Percentiles rank a stretch among this genome's conserved stretches.
Evolutionary conservation across 257 asterid species (phyloP).

Genomic region (Fraxinus americana): DNA sequence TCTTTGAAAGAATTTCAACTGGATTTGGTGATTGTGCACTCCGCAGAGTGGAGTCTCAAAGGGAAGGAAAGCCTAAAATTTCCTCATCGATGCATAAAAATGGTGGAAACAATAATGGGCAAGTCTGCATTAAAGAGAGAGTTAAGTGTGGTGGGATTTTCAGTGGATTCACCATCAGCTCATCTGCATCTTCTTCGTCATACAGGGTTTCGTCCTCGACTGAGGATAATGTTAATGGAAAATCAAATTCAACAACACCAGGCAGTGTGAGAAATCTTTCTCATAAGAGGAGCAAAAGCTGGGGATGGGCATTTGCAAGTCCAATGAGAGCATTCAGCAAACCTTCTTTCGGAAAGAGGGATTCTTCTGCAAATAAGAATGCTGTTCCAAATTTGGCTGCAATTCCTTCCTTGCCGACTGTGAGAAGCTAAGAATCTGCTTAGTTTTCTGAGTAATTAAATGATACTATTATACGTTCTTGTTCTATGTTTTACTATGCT

Average conservation of each 20-base stretch:
- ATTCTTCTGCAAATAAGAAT: conserved; percentile 50
- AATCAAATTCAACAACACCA: conserved; percentile 30
- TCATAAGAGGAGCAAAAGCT: conserved; percentile 86
- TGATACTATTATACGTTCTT: conserved; percentile 27
- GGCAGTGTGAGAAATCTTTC: conserved; percentile 37
- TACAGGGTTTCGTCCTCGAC: conserved; percentile 57
- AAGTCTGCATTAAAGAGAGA: conserved; percentile 76
- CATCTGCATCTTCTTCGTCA: conserved; percentile 77
- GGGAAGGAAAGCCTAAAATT: conserved; percentile 80
- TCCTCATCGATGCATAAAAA: conserved; percentile 36
- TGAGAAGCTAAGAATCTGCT: conserved; percentile 48
- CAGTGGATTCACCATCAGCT: conserved; percentile 74
- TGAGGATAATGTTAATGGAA: conserved; percentile 52
- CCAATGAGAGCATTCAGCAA: conserved; percentile 89
- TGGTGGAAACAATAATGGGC: conserved; percentile 37
- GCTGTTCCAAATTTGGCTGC: conserved; percentile 74
- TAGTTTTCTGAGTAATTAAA: conserved; percentile 24
- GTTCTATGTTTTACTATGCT: conserved; percentile 43
- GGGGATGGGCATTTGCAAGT: conserved; percentile 99
- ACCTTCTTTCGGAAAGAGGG: conserved; percentile 59
- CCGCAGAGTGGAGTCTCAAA: conserved; percentile 88
- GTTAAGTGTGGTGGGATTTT: conserved; percentile 92
- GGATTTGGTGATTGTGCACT: conserved; percentile 32
- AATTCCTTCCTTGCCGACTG: conserved; percentile 80
- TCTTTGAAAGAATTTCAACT: conserved; percentile 89